Evolutionary conservation across 768 basidiomycete genomes (phyloP), one percentile per base, ranked within the genome.

Genomic region (Agaricus subrufescens): DNA sequence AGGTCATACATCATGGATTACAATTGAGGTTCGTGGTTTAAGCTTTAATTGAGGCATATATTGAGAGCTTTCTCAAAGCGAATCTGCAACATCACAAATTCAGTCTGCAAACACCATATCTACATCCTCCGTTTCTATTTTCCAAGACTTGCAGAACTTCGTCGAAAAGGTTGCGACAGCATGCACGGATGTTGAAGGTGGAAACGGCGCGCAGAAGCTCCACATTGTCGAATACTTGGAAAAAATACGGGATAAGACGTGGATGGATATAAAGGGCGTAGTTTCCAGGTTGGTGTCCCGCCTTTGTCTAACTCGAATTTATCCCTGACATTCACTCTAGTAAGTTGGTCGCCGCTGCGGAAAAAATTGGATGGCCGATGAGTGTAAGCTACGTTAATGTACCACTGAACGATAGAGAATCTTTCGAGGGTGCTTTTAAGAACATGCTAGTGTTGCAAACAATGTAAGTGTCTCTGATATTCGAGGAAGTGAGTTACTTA

Each of bases 321-420:
- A 27, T 39, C 6, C 40, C 11, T 58, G 42, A n/a, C 42, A 27
- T 14, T 43, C 40, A 53, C 49, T 46, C 4, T 59, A 96, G 94
- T 19, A 68, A 76, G 4, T 73, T 98, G 25, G 70, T 85, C 23
- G 69, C 73, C 27, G 78, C 82, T 12, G 78, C 89, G 1, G 94
- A 95, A 68, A 77, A 75, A 46, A 69, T 98, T 26, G 79, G 84
- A n/a, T 98, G 96, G 96, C 96, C 96, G 2, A 76, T 78, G 61
- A 74, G 80, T 15, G 79, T 94, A 0, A 80, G 91, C 61, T 93
- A 90, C 63, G 65, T 73, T 23, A 59, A 78, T 0, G 75, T 79
- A 6, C 63, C 77, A 4, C 61, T 71, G 11, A 77, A 81, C 26
- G 76, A 84, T 48, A 77, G 87, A 51, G 73, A 73, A 46, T 71